A percentile compares a stretch with the other conserved stretches of the same genome.
Evolutionary conservation across 148 eudicot species (phyloP).

Genomic region (Simmondsia chinensis): DNA sequence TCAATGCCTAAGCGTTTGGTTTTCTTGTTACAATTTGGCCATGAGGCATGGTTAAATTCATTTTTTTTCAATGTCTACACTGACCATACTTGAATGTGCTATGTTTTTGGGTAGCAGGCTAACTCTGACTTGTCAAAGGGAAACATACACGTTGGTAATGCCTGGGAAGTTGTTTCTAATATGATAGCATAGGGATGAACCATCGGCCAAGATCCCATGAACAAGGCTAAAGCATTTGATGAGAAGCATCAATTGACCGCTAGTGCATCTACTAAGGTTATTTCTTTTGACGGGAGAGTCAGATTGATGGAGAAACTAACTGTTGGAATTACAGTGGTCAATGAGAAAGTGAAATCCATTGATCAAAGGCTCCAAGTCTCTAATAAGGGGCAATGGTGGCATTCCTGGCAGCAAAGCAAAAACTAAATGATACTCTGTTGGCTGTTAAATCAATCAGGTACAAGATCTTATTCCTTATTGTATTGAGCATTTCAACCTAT

Average conservation of each 20-base stretch:
- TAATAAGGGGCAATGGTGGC: constrained; percentile 96
- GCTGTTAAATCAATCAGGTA: constrained; percentile 99
- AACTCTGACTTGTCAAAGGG: constrained; percentile 43
- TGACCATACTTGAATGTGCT: not conserved
- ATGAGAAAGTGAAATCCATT: constrained; percentile 89
- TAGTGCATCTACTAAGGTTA: constrained; percentile 79
- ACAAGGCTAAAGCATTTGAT: constrained; percentile 90
- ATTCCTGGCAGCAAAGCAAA: constrained; percentile 85
- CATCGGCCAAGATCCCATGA: constrained; percentile 76
- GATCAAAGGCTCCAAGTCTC: constrained; percentile 95
- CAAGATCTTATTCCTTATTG: constrained; percentile 8
- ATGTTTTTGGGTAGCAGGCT: constrained; percentile 22
- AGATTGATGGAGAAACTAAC: constrained; percentile 81
- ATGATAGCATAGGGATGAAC: constrained; percentile 92
- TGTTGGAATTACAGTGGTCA: constrained; percentile 85
- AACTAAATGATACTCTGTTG: constrained; percentile 71
- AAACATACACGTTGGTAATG: constrained; percentile 63
- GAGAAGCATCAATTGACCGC: constrained; percentile 86
- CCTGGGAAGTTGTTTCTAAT: constrained; percentile 90
- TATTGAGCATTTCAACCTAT: no score
- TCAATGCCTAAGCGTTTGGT: no score
- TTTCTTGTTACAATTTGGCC: no score
- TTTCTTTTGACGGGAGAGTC: constrained; percentile 73
- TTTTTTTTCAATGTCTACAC: not conserved
- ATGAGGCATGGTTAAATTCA: no score